Evolutionary conservation across 1,284 basidiomycete species (phyloP), one percentile per base, ranked within the genome.

Genomic region (Schizophyllum commune): DNA sequence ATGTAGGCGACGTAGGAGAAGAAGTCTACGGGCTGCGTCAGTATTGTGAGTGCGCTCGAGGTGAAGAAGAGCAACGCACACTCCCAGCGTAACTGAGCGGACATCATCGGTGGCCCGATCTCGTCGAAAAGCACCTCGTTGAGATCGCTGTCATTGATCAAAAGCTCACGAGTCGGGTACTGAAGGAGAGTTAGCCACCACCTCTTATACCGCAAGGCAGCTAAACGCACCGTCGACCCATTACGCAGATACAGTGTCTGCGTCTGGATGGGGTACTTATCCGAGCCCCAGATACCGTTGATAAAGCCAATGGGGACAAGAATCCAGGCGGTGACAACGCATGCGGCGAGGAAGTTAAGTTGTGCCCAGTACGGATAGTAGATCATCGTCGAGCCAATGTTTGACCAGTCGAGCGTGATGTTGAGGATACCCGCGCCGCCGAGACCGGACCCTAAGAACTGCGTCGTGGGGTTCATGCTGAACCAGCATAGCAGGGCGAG

Each of bases 361-460:
- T 68, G 67, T 20, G 68, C 58, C 68, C 68, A 69, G 54, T 67
- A 68, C 17, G 67, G 68, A 55, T 67, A 68, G 65, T 68, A 68
- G 34, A 69, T 58, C 19, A 64, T 58, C 15, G 65, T 52, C 3
- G 68, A 69, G 32, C 65, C 64, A 33, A 69, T 69, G 58, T 69
- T 69, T 3, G 65, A 66, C 68, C 68, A 69, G 51, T 69, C 68
- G 7, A 68, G 61, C 1, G 68, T 69, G 51, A 69, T 33, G 27
- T 64, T 69, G 20, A 69, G 63, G 9, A 69, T 22, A 11, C 68
- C 68, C 5, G 68, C 65, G 13, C 68, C 68, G 32, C 68, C 68
- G 7, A 69, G 55, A 27, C 67, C 67, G 39, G 59, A 65, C 2
- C 64, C 68, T 58, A 69, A 66, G 58, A 69, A 69, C 55, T 69